Base-by-base conservation (phyloP, 257 asterid species). In the Fraxinus americana region DNA sequence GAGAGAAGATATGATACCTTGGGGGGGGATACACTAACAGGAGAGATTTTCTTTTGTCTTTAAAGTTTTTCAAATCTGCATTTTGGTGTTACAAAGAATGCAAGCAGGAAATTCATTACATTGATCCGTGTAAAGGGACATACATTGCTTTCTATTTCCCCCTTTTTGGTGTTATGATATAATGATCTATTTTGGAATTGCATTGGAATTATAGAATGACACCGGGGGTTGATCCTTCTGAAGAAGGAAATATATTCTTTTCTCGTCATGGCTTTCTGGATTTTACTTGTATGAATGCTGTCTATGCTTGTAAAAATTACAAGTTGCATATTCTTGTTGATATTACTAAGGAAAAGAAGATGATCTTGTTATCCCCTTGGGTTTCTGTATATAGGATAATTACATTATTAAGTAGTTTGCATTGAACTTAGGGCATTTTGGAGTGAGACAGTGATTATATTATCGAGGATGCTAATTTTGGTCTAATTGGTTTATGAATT, bases 1-100 rank as follows among this genome's bases (percentile, higher is more conserved):
- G 43, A 41, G 17, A 25, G 36, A 76, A 71, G 65, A 74, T 50
- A 11, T 11, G 21, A 78, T 29, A 23, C 36, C 75, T 71, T 52
- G 12, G 17, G 63, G 48, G 71, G 45, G 41, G 59, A 59, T 30
- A 75, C 11, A 50, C 59, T 77, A 4, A 29, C 45, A 45, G 13
- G 27, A 74, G 75, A 41, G 16, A 41, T 41, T 11, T 41, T 21
- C 72, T 74, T 79, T 77, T 73, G 54, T 30, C 77, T 43, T 70
- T 10, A 38, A 76, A 38, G 59, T 17, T 65, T 74, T 73, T 75
- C 50, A 39, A 52, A 73, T 78, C 70, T 79, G 52, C 69, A 68
- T 45, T 21, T 70, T 70, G 54, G 23, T 54, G 63, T 17, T 13
- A 54, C 7, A n/a, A 54, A 54, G 21, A 19, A 54, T 54, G 23